Evolutionary conservation across 106 monocot genomes (phyloP).

Genomic region (Xerophyta viscosa): DNA sequence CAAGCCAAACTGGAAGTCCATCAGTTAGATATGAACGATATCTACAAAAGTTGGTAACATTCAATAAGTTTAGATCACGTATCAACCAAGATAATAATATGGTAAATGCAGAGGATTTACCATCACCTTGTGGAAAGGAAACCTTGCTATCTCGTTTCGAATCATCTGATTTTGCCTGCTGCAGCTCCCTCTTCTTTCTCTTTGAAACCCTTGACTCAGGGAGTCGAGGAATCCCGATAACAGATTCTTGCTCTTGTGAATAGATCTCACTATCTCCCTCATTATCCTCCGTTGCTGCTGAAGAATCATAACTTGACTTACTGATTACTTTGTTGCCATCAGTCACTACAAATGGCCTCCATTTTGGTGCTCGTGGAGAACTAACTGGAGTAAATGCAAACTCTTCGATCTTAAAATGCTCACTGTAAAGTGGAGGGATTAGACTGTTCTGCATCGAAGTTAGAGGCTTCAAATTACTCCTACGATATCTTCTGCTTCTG

Average conservation of each 20-base stretch:
- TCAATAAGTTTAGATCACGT: not conserved
- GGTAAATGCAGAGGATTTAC: not conserved
- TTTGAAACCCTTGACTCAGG: constrained; percentile 21
- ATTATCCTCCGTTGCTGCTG: constrained; percentile 1
- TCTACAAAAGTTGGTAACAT: too few species aligned
- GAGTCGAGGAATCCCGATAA: constrained; percentile 12
- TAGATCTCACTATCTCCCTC: not conserved
- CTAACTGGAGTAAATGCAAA: constrained; percentile 30
- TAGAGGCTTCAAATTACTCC: constrained; percentile 32
- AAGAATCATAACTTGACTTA: constrained; percentile 22
- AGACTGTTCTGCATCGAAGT: constrained; percentile 30
- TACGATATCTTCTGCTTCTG: constrained; percentile 23
- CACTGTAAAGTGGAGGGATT: constrained; percentile 37
- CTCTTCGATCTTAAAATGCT: constrained; percentile 42
- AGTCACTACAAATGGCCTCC: constrained; percentile 34
- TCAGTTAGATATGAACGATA: too few species aligned
- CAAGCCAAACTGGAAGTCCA: too few species aligned
- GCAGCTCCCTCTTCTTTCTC: constrained; percentile 16
- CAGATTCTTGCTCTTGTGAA: constrained; percentile 3
- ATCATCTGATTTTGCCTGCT: not conserved
- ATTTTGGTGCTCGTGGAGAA: constrained; percentile 2
- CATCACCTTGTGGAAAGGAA: constrained; percentile 28
- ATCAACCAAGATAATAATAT: not conserved
- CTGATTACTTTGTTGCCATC: constrained; percentile 38
- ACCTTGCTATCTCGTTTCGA: constrained; percentile 3